These are phyloP conservation scores for Wickerhamomyces chambardii DNA, from an alignment of 805 yeast genomes.

Conservation along the genomic window DNA sequence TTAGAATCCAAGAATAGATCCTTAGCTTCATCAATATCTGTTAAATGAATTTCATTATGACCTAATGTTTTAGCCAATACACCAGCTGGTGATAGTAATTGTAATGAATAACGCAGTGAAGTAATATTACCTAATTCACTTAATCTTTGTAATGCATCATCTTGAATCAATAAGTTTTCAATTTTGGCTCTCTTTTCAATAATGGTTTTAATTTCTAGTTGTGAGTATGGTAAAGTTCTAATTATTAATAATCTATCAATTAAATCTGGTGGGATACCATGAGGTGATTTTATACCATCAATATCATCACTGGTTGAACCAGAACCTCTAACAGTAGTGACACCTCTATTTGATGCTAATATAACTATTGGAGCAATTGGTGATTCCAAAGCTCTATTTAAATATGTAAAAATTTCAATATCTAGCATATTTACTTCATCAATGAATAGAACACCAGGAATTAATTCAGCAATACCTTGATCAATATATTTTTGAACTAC, in stretches of 20 bases:
- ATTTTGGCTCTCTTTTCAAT: slow-evolving; percentile 74
- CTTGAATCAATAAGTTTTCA: slow-evolving; percentile 59
- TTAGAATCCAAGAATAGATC: slow-evolving; percentile 77
- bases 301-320: background rate
- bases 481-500: slow-evolving; percentile 94
- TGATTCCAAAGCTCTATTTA: slow-evolving; percentile 90
- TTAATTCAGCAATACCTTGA: slow-evolving; percentile 95
- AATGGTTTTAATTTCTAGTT: slow-evolving; percentile 74
- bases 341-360: slow-evolving; percentile 92
- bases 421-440: slow-evolving; percentile 99
- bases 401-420: slow-evolving; percentile 91
- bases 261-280: slow-evolving; percentile 94
- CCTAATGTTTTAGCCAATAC: slow-evolving; percentile 69
- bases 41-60: slow-evolving; percentile 54
- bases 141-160: slow-evolving; percentile 66
- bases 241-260: slow-evolving; percentile 87
- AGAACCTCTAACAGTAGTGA: slow-evolving; percentile 87
- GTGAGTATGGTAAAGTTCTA: slow-evolving; percentile 82
- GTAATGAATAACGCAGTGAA: slow-evolving; percentile 87
- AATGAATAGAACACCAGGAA: slow-evolving; percentile 96
- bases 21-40: slow-evolving; percentile 81
- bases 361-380: slow-evolving; percentile 91
- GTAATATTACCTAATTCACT: slow-evolving; percentile 69
- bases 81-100: slow-evolving; percentile 85
- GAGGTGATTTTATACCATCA: slow-evolving; percentile 79